A percentile compares a stretch with the other conserved stretches of the same genome.
phyloP scores from a whole-genome alignment of 768 basidiomycete genomes.

The Gymnopilus dilepis region DNA sequence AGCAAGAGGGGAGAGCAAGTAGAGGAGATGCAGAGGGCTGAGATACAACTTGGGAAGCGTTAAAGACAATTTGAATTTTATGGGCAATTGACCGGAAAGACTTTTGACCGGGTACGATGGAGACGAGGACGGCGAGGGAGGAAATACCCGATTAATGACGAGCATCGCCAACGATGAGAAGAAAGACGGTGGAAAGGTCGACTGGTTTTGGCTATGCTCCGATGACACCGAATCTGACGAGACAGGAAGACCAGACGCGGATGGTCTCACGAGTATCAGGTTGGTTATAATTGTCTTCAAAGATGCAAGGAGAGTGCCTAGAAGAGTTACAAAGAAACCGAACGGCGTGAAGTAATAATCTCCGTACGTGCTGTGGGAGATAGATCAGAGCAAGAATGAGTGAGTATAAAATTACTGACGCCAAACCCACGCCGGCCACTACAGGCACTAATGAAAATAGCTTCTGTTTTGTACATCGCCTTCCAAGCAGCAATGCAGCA shows the following conservation, averaged over 20 bases:
- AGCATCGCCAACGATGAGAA: slow-evolving; percentile 18
- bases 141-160: slow-evolving; percentile 15
- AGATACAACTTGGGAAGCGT: slow-evolving; percentile 38
- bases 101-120: slow-evolving; percentile 15
- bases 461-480: slow-evolving; percentile 63
- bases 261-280: slow-evolving; percentile 47
- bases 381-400: neutral
- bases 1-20: slow-evolving; percentile 90
- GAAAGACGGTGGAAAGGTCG: slow-evolving; percentile 19
- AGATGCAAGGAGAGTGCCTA: slow-evolving; percentile 91
- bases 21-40: slow-evolving; percentile 81
- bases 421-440: slow-evolving; percentile 87
- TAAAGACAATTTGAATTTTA: slow-evolving; percentile 13
- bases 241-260: slow-evolving; percentile 18
- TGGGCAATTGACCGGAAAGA: slow-evolving; percentile 5
- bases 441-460: slow-evolving; percentile 82
- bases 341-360: slow-evolving; percentile 91
- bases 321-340: slow-evolving; percentile 86
- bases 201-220: neutral
- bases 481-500: slow-evolving; percentile 69
- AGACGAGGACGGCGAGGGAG: slow-evolving; percentile 17
- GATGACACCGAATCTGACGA: slow-evolving; percentile 9
- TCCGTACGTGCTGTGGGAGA: slow-evolving; percentile 76
- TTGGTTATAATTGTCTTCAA: slow-evolving; percentile 94
- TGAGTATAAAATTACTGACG: slow-evolving; percentile 53